Evolutionary conservation across 23 red algal genomes (phyloP).

Genomic region (Cyanidiococcus yangmingshanensis): DNA sequence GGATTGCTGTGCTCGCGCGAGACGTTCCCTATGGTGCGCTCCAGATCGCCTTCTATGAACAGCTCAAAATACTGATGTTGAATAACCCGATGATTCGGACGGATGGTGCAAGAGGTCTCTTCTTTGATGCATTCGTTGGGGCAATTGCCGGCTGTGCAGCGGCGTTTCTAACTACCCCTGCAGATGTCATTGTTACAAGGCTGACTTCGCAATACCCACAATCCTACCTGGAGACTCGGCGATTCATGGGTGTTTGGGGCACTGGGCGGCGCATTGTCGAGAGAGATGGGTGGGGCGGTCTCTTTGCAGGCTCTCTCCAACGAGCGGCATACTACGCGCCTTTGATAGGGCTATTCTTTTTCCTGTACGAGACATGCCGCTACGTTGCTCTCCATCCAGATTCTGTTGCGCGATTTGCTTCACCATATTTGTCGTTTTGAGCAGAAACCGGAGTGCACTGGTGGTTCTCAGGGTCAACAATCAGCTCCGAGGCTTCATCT

Average conservation of each 20-base stretch:
- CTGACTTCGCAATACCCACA: slow-evolving; percentile 33
- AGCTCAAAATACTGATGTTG: slow-evolving; percentile 18
- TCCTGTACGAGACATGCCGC: slow-evolving; percentile 42
- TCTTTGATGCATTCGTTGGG: slow-evolving; percentile 32
- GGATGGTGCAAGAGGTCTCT: not conserved
- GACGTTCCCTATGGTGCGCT: slow-evolving; percentile 60
- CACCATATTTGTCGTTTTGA: not conserved
- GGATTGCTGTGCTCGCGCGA: slow-evolving; percentile 36
- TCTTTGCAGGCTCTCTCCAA: slow-evolving; percentile 32
- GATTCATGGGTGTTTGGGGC: slow-evolving; percentile 26
- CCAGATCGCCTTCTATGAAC: slow-evolving; percentile 53
- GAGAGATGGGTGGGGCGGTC: slow-evolving; percentile 27
- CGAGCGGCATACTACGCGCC: slow-evolving; percentile 52
- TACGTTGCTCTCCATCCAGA: slow-evolving; percentile 35
- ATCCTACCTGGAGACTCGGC: slow-evolving; percentile 36
- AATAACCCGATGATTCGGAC: not conserved
- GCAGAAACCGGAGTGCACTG: not conserved
- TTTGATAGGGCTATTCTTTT: slow-evolving; percentile 57
- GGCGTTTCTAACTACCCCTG: slow-evolving; percentile 62
- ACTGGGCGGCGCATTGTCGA: slow-evolving; percentile 28
- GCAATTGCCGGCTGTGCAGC: slow-evolving; percentile 45
- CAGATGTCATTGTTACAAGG: slow-evolving; percentile 64
- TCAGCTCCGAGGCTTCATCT: too few relatives aligned
- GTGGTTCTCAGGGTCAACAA: too few relatives aligned
- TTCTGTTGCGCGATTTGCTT: not conserved